Evolutionary conservation across 768 basidiomycete genomes (phyloP).

Genomic region (Termitomyces sp.): DNA sequence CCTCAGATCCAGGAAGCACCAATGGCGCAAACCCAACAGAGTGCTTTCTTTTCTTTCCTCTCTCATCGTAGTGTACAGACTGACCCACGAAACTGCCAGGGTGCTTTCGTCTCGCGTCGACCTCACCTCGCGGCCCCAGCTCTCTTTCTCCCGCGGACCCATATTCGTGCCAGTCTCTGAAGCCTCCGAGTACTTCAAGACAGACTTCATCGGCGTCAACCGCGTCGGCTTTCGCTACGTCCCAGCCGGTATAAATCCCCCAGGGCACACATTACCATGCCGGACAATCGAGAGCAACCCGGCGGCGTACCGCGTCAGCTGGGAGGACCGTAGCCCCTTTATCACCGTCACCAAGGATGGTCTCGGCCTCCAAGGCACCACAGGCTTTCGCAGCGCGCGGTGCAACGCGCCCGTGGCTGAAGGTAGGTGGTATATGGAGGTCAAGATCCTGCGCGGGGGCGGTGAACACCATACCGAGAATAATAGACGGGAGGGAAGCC

Average conservation of each 20-base stretch:
- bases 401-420: slow-evolving; percentile 86
- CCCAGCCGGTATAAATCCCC: slow-evolving; percentile 68
- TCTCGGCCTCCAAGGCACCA: slow-evolving; percentile 67
- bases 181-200: slow-evolving; percentile 51
- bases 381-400: slow-evolving; percentile 87
- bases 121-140: slow-evolving; percentile 61
- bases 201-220: slow-evolving; percentile 68
- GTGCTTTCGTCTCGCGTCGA: slow-evolving; percentile 63
- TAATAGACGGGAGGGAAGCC: slow-evolving; percentile 57
- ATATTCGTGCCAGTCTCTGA: slow-evolving; percentile 57
- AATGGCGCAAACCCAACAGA: slow-evolving; percentile 23
- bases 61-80: background rate
- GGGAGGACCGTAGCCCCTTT: slow-evolving; percentile 87
- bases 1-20: slow-evolving; percentile 42
- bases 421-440: slow-evolving; percentile 94
- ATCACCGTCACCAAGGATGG: slow-evolving; percentile 78
- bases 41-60: slow-evolving; percentile 15
- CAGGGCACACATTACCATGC: slow-evolving; percentile 54
- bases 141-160: slow-evolving; percentile 72
- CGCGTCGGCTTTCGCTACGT: slow-evolving; percentile 76
- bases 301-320: slow-evolving; percentile 63
- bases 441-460: slow-evolving; percentile 70
- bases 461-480: slow-evolving; percentile 49
- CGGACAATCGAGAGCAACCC: slow-evolving; percentile 81
- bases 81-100: slow-evolving; percentile 18